Base-by-base conservation (phyloP, 495 filamentous ascomycete species). In the Penicillium macrosclerotiorum region DNA sequence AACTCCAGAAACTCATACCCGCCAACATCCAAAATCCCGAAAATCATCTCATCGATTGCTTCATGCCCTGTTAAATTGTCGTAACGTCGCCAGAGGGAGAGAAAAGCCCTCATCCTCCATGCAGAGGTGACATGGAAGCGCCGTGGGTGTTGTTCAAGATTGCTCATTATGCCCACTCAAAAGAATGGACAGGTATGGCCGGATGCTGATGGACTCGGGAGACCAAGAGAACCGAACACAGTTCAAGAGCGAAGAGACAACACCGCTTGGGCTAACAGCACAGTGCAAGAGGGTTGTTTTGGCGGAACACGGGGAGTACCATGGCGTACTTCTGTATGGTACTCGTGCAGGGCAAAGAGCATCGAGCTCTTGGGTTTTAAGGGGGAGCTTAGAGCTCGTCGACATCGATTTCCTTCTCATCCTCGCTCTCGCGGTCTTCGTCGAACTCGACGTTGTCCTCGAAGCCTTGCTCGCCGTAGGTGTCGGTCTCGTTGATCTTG, bases 401-500 rank as follows among this genome's bases (percentile, higher is more conserved):
- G 60, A 80, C 74, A 64, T 79, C 77, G 52, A 80, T 73, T 50
- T 79, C 75, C 73, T 80, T 76, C 51, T 79, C 75, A 36, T 78
- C 75, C 60, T 77, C 76, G 54, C 68, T 71, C 41, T 74, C 75
- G 59, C 75, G 69, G 59, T 80, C 77, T 60, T 79, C 75, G 71
- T 78, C 76, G 67, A 79, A 79, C 63, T 79, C 76, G 60, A 80
- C 75, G 63, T 77, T 79, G 59, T 78, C 77, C 54, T 79, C 77
- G 61, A 77, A 65, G 47, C 76, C 77, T 51, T 79, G 74, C 49
- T 82, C 73, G 38, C 80, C 83, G 67, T 90, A 96, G 52, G 90
- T 94, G 71, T 96, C 92, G 46, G 92, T 96, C 81, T 97, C 92
- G 79, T 97, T 97, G 80, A 97, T 97, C 86, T 97, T 97, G 64